Evolutionary conservation across 805 yeast species (phyloP), one percentile per base, ranked within the genome.

Genomic region (Saccharomycopsis babjevae): DNA sequence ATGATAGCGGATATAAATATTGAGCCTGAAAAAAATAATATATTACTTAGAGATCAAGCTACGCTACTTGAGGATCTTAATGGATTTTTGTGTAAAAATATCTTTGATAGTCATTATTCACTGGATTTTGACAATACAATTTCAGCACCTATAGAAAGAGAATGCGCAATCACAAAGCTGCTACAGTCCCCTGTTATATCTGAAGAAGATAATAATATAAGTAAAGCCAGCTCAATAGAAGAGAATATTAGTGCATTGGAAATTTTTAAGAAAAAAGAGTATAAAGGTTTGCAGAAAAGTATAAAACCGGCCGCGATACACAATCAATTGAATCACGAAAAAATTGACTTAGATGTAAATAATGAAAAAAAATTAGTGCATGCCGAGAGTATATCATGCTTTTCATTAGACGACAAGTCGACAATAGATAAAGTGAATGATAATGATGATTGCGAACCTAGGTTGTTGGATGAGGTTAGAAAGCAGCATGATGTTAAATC

Each of bases 11-110:
- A 78, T 69, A 66, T 77, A 1, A 78, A 77, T 61, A 71, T 78
- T 32, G 81, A 78, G 61, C 81, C 81, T 2, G 74, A 71, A 58
- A 78, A 78, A 60, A 72, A 74, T 40, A 79, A 77, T 66, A 68
- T 77, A 3, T 40, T 78, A 60, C 58, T 78, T 0, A 62, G 61
- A 15, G 65, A 68, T 25, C 66, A 68, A 20, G 68, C 66, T 1
- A 16, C 15, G 0, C 22, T 74, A 6, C 34, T 74, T 3, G 59
- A 43, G 1, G 42, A 61, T 2, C 54, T 73, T n/a, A 55, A 61
- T 40, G 50, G 58, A 1, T 15, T 50, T 2, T 32, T 56, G 36
- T 10, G 28, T 39, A 22, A 38, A 25, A 42, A 18, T 6, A 25
- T 42, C 8, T 42, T 42, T 42, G 50, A 42, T 18, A 18, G 28